phyloP scores from a whole-genome alignment of 345 rosid species.

The Hypericum androsaemum region DNA sequence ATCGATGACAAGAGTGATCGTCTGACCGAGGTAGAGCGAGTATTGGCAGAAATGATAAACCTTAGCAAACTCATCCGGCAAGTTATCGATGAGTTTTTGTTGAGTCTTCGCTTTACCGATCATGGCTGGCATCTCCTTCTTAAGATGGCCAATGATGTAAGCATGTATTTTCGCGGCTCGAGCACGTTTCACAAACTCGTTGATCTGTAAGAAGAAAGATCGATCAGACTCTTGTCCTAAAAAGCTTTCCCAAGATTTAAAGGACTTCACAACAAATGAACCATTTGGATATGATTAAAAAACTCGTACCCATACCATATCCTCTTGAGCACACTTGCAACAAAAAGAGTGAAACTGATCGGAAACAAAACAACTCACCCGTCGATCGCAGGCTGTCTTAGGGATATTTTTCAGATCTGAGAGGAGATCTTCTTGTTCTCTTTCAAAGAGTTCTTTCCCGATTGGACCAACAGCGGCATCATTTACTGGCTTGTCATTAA shows the following conservation, averaged over 20 bases:
- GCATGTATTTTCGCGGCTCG: conserved; percentile 96
- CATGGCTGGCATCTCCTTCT: conserved; percentile 86
- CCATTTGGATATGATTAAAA: too few relatives aligned
- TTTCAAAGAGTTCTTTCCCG: conserved; percentile 88
- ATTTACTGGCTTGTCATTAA: conserved; percentile 84
- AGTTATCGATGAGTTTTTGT: conserved; percentile 64
- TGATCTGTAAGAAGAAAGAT: conserved; percentile 41
- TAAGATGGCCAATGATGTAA: conserved; percentile 75
- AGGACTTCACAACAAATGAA: too few relatives aligned
- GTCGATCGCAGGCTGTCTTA: conserved; percentile 96
- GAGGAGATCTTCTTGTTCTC: conserved; percentile 89
- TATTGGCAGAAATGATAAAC: conserved; percentile 21
- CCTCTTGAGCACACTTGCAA: too few relatives aligned
- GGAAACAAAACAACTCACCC: conserved; percentile 44
- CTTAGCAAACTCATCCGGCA: conserved; percentile 70
- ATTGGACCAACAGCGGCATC: conserved; percentile 71
- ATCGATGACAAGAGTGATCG: too few relatives aligned
- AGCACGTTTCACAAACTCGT: conserved; percentile 92
- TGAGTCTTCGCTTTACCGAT: conserved; percentile 91
- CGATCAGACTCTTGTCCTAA: conserved; percentile 1
- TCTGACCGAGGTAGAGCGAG: neutral
- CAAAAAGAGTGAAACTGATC: neutral
- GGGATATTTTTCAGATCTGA: conserved; percentile 85
- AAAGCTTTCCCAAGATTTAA: too few relatives aligned
- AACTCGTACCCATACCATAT: too few relatives aligned